Base-by-base conservation (phyloP, 805 yeast species). In the Nakazawaea laoshanensis region DNA sequence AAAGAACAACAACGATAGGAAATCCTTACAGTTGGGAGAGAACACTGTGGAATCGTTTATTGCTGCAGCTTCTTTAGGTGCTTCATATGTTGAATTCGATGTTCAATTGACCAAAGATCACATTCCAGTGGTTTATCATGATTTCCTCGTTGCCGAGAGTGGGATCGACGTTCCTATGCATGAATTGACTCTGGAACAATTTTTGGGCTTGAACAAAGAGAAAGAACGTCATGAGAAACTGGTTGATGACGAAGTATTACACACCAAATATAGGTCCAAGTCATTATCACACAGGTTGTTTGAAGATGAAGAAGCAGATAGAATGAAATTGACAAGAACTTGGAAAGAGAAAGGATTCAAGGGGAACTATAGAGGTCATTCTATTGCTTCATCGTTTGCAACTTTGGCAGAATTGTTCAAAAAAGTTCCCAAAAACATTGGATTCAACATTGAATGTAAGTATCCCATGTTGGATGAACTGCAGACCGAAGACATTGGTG, bases 141-240 rank as follows among this genome's bases (percentile, higher is more conserved):
- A 89, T 52, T 89, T 89, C 50, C 53, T 85, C 27, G 96, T 89
- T 31, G 94, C 95, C 2, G 97, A 89, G 49, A 77, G 95, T 5
- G 97, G 97, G 12, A 86, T 84, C 32, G 97, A 89, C 58, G 80
- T 88, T 31, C 96, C 97, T 3, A 88, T 89, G 96, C 95, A 88
- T 56, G 75, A 80, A 19, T 61, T 89, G 48, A 88, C 97, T 0
- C 63, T 77, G 16, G 96, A 89, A 51, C 97, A 89, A 54, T 89
- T 89, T 45, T 59, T 84, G 49, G 71, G 74, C 19, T 65, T 72
- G 41, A 69, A 61, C 40, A 38, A 41, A 22, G n/a, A 7, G 10
- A 15, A 22, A 4, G 37, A 37, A 2, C 14, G 19, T 11, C 16
- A 30, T n/a, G 32, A 36, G 23, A 48, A 47, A 29, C 40, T 50